Conservation (phyloP, 768 basidiomycete genomes). For the Rhodotorula paludigena region DNA sequence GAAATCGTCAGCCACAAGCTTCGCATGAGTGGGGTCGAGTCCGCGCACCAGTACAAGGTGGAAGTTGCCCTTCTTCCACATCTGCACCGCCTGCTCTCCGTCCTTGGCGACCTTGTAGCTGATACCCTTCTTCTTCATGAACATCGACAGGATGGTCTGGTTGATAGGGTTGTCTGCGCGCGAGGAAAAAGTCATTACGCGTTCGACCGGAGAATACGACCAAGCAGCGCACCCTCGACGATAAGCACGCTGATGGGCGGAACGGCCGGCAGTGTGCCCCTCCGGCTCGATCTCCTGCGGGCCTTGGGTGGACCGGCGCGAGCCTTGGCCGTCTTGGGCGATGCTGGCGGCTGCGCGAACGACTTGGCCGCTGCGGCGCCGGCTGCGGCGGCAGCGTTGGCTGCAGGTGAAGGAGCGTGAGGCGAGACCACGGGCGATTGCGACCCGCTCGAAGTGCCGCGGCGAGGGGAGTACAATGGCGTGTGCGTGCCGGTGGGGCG, state of each 20-base stretch:
- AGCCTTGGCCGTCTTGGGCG: background rate
- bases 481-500: background rate
- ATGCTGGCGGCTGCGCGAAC: background rate
- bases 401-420: background rate
- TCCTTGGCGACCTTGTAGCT: constrained; percentile 91
- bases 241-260: constrained; percentile 97
- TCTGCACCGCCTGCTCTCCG: constrained; percentile 89
- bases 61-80: constrained; percentile 87
- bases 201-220: background rate
- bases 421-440: background rate
- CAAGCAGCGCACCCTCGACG: constrained; percentile 70
- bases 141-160: constrained; percentile 92
- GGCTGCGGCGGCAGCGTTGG: background rate
- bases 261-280: constrained; percentile 48
- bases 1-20: constrained; percentile 17
- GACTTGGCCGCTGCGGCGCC: constrained; percentile 14
- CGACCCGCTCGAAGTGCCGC: background rate
- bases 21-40: background rate
- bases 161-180: constrained; percentile 91
- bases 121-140: constrained; percentile 93
- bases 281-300: constrained; percentile 12
- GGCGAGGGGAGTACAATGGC: constrained; percentile 10
- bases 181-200: background rate
- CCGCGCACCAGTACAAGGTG: constrained; percentile 84
- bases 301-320: constrained; percentile 17